Conservation (phyloP, 176 grass and related monocot species). For the Tillandsia fasciculata region DNA sequence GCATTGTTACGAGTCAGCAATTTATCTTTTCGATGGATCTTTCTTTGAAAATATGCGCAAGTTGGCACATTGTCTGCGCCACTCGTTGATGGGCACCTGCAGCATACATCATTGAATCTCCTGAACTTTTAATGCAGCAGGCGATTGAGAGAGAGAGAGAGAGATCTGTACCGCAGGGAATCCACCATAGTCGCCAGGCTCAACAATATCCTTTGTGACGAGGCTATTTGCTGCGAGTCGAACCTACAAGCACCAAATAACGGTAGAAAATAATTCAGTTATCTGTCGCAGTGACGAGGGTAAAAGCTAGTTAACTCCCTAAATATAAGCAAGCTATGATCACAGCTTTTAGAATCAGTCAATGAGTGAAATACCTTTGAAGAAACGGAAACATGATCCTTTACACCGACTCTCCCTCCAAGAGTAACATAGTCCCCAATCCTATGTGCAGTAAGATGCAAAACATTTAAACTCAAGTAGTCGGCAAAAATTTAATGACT, state of each 20-base stretch:
- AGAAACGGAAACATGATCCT: slow-evolving; percentile 53
- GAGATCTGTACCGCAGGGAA: slow-evolving; percentile 23
- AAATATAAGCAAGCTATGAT: background rate
- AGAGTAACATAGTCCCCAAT: slow-evolving; percentile 57
- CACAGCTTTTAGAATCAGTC: too few relatives aligned
- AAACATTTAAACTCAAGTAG: background rate
- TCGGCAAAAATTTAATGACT: background rate
- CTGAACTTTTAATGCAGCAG: background rate
- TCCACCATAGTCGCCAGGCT: slow-evolving; percentile 25
- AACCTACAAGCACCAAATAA: slow-evolving; percentile 24
- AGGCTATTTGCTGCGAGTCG: slow-evolving; percentile 31
- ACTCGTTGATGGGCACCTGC: slow-evolving; percentile 23
- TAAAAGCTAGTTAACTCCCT: background rate
- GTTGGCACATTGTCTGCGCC: slow-evolving; percentile 26
- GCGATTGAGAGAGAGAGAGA: background rate
- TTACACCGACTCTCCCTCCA: slow-evolving; percentile 55
- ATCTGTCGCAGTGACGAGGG: background rate
- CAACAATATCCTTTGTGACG: slow-evolving; percentile 23
- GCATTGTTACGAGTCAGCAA: background rate
- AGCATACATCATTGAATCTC: slow-evolving; percentile 7
- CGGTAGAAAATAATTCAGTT: background rate
- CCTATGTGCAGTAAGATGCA: slow-evolving; percentile 13
- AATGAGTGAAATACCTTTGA: slow-evolving; percentile 38
- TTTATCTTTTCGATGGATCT: slow-evolving; percentile 1
- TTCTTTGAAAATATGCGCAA: slow-evolving; percentile 19